Percentiles rank a stretch among this genome's conserved stretches.
phyloP scores from a whole-genome alignment of 2,329 filamentous ascomycete species.

The Coniochaeta ligniaria region DNA sequence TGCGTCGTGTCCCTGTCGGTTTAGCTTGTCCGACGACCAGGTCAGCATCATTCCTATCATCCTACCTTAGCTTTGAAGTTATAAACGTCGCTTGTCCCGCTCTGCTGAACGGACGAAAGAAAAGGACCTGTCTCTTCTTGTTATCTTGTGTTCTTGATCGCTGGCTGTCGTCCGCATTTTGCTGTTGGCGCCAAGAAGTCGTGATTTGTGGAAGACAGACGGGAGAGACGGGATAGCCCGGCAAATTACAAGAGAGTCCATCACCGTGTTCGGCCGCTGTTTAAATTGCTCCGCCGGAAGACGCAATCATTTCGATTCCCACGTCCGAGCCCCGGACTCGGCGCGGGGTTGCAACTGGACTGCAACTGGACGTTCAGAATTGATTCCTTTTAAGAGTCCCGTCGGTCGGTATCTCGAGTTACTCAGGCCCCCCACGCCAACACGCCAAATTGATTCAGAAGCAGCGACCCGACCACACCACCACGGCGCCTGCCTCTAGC shows the following conservation, averaged over 20 bases:
- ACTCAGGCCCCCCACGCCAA: neutral
- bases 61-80: neutral
- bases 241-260: neutral
- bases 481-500: neutral
- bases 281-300: slow-evolving; percentile 1
- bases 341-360: neutral
- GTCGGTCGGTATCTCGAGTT: neutral
- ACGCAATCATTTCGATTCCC: neutral
- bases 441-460: neutral
- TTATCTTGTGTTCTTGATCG: neutral
- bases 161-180: neutral
- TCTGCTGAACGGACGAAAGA: neutral
- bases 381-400: neutral
- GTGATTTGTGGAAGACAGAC: neutral
- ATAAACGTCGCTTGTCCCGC: neutral
- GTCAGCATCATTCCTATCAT: neutral
- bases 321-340: neutral
- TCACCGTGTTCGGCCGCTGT: neutral
- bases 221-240: neutral
- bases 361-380: neutral
- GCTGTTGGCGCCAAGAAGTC: neutral
- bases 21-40: neutral
- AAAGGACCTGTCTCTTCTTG: neutral
- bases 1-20: neutral
- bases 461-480: neutral